Base-by-base conservation (phyloP, 2,329 filamentous ascomycete genomes). In the Geosmithia flava region DNA sequence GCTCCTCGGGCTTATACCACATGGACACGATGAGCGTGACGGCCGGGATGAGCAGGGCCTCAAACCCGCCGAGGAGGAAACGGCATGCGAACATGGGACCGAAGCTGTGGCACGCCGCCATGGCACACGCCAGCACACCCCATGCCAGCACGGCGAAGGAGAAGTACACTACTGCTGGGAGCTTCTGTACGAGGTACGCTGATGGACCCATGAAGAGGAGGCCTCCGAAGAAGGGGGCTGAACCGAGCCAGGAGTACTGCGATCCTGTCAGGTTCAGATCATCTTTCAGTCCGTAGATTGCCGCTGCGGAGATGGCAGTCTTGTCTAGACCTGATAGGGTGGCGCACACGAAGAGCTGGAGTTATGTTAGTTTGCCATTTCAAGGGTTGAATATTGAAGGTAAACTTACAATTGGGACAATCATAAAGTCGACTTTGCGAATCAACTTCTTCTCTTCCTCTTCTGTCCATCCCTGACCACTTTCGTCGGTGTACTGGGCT, bases 101-200 rank as follows among this genome's bases (percentile, higher is more conserved):
- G 23, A 61, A 61, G 48, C 55, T 53, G 1, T 49, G 45, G 1
- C 53, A 49, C 2, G 50, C 53, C 8, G 49, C 46, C 33, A 43
- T 48, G 10, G 33, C 37, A 42, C 44, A 10, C 45, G 30, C 27
- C 40, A 47, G 13, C 33, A 37, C 20, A 33, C 48, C 48, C 48
- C 48, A 50, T 45, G 44, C 37, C 10, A 50, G 17, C 13, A 47
- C 41, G 15, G 13, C 15, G 19, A 42, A 42, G 41, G 19, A 20
- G 41, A 42, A 42, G 41, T 42, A 42, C 41, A n/a, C 8, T 17
- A 15, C 41, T 8, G 15, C 41, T 10, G 13, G 41, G 41, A 42
- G 41, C 10, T 8, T 8, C 33, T 39, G 33, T 17, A 42, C 19
- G 8, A 42, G 19, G 41, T 42, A 42, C 19, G 41, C 41, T 17